Evolutionary conservation across 257 asterid genomes (phyloP).

Genomic region (Leptodermis oblonga): DNA sequence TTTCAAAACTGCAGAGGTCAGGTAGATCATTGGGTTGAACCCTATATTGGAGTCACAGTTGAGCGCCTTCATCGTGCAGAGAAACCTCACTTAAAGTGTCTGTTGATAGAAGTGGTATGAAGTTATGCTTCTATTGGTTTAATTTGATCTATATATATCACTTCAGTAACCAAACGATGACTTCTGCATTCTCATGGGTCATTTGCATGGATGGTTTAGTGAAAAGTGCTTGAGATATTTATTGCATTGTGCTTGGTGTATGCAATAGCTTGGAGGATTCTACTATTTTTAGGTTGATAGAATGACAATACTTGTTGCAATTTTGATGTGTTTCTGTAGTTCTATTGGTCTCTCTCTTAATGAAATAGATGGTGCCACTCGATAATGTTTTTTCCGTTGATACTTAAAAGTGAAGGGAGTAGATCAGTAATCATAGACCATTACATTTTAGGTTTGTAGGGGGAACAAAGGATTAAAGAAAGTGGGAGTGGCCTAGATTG

Average conservation of each 20-base stretch:
- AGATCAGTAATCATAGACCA: background rate
- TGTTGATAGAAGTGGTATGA: slow-evolving; percentile 87
- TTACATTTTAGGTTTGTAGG: background rate
- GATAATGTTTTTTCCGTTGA: background rate
- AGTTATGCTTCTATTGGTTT: slow-evolving; percentile 4
- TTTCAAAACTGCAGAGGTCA: slow-evolving; percentile 93
- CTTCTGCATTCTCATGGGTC: background rate
- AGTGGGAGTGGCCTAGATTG: background rate
- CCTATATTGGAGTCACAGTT: slow-evolving; percentile 64
- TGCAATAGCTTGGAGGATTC: background rate
- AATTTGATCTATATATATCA: background rate
- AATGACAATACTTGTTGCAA: background rate
- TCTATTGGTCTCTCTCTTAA: background rate
- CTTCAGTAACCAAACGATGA: too few species aligned
- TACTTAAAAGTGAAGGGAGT: background rate
- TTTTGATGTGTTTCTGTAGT: too few species aligned
- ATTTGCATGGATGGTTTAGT: background rate
- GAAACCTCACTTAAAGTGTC: slow-evolving; percentile 73
- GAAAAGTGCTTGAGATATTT: background rate
- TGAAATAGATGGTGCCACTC: background rate
- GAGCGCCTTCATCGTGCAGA: slow-evolving; percentile 83
- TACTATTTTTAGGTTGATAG: background rate
- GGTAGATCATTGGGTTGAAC: slow-evolving; percentile 98
- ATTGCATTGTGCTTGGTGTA: background rate
- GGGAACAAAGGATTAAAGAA: background rate